Conservation (phyloP, 768 basidiomycete genomes). For the Mycena albidolilacea region DNA sequence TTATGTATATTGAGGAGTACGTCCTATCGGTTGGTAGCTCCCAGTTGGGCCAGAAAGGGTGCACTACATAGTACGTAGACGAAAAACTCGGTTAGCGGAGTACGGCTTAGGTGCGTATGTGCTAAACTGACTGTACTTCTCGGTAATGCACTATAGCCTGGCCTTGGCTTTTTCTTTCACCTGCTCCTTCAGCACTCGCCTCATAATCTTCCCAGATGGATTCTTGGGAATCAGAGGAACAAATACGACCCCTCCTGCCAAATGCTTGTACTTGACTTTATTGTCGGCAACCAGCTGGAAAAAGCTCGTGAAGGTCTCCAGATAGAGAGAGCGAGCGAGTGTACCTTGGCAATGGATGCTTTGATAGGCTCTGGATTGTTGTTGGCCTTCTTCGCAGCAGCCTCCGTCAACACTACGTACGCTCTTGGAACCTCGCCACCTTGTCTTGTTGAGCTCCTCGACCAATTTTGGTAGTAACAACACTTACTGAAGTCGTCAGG, state of each 20-base stretch:
- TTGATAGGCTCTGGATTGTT: constrained; percentile 55
- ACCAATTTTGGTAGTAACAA: background rate
- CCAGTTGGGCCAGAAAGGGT: too few relatives aligned
- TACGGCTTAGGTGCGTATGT: too few relatives aligned
- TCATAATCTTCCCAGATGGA: constrained; percentile 72
- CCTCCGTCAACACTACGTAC: constrained; percentile 68
- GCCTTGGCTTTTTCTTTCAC: constrained; percentile 52
- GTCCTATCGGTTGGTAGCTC: too few relatives aligned
- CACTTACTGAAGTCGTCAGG: constrained; percentile 73
- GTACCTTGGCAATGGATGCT: constrained; percentile 52
- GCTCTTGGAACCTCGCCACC: constrained; percentile 81
- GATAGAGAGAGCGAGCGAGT: too few relatives aligned
- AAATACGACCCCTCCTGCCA: constrained; percentile 73
- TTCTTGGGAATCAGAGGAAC: constrained; percentile 71
- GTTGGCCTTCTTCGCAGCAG: constrained; percentile 54
- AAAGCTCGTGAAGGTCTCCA: background rate
- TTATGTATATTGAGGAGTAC: too few relatives aligned
- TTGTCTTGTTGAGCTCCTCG: constrained; percentile 40
- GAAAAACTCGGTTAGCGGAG: too few relatives aligned
- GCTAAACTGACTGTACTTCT: too few relatives aligned
- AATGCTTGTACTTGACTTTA: constrained; percentile 71
- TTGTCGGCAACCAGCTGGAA: constrained; percentile 67
- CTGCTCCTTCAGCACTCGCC: constrained; percentile 64
- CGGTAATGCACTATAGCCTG: constrained; percentile 26
- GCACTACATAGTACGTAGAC: too few relatives aligned